phyloP scores from a whole-genome alignment of 192 early-diverging fungal genomes.

The Ramicandelaber brevisporus region DNA sequence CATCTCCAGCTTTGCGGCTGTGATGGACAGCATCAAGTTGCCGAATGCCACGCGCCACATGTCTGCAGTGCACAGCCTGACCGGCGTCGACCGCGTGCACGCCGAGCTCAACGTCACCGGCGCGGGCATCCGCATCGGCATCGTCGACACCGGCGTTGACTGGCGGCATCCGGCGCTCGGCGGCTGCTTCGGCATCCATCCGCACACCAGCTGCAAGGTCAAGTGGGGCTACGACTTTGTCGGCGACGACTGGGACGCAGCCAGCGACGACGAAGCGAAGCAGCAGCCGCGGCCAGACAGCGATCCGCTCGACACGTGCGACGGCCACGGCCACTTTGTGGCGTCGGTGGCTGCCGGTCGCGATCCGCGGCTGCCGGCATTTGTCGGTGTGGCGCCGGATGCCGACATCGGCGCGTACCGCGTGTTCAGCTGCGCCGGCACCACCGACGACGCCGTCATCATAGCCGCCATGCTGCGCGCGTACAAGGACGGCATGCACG shows the following conservation, averaged over 20 bases:
- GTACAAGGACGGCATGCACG: conserved; percentile 14
- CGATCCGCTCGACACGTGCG: conserved; percentile 26
- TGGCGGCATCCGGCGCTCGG: conserved; percentile 38
- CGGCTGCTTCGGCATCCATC: conserved; percentile 28
- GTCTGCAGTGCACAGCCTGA: conserved; percentile 4
- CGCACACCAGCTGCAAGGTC: conserved; percentile 23
- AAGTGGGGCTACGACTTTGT: conserved; percentile 36
- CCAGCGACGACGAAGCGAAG: conserved; percentile 2
- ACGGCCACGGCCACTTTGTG: conserved; percentile 43
- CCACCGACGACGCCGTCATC: conserved; percentile 20
- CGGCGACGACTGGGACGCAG: conserved; percentile 18
- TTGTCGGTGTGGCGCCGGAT: conserved; percentile 41
- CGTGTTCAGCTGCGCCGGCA: conserved; percentile 25
- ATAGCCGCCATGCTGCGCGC: conserved; percentile 28
- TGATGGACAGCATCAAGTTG: conserved; percentile 3
- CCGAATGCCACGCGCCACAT: conserved; percentile 3
- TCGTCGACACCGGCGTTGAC: conserved; percentile 44
- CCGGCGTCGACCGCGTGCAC: conserved; percentile 19
- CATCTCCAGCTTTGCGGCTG: conserved; percentile 3
- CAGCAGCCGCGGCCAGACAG: conserved; percentile 7
- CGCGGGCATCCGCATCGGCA: conserved; percentile 32
- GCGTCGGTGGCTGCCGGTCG: conserved; percentile 26
- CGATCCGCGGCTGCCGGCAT: conserved; percentile 10
- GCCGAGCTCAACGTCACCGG: conserved; percentile 21
- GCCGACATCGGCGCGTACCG: conserved; percentile 39